Evolutionary conservation across 1,284 basidiomycete genomes (phyloP).

Genomic region (Nidula niveotomentosa): DNA sequence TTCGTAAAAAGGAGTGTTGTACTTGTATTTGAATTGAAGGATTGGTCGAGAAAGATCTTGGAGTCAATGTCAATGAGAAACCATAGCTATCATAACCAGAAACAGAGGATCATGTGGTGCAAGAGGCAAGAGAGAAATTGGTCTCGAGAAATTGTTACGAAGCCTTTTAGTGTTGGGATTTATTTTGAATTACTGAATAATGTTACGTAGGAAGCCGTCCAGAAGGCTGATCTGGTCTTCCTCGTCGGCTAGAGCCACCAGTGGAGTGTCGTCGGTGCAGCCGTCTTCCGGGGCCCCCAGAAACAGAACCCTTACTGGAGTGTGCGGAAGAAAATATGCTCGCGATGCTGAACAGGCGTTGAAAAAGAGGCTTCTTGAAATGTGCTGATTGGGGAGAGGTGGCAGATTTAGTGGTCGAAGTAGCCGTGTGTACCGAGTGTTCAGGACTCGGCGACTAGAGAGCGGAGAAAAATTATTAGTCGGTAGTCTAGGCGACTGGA

Average conservation of each 20-base stretch:
- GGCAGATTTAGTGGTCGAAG: slow-evolving; percentile 48
- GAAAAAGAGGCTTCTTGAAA: slow-evolving; percentile 49
- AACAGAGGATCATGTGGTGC: too few species aligned
- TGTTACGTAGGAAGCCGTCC: background rate
- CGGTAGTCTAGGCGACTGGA: background rate
- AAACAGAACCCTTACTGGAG: slow-evolving; percentile 28
- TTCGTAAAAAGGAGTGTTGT: too few species aligned
- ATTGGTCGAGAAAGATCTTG: too few species aligned
- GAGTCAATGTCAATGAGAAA: too few species aligned
- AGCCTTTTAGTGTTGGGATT: background rate
- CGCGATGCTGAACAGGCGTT: slow-evolving; percentile 40
- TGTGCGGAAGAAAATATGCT: slow-evolving; percentile 38
- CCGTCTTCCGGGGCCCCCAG: slow-evolving; percentile 21
- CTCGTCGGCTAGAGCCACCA: slow-evolving; percentile 25
- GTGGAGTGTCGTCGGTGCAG: slow-evolving; percentile 46
- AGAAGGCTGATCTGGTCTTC: slow-evolving; percentile 10
- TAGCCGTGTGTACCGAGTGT: slow-evolving; percentile 47
- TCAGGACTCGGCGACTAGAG: slow-evolving; percentile 41
- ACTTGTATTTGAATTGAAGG: too few species aligned
- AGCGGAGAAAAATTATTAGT: background rate
- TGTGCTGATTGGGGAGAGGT: slow-evolving; percentile 35
- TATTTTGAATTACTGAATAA: background rate
- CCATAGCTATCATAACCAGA: too few species aligned
- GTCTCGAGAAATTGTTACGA: too few species aligned
- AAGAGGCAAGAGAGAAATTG: too few species aligned